Percentiles rank a stretch among this genome's conserved stretches.
These are phyloP conservation scores for Rhodosporidiobolus odoratus DNA, from an alignment of 768 basidiomycete species.

Conservation along the genomic window DNA sequence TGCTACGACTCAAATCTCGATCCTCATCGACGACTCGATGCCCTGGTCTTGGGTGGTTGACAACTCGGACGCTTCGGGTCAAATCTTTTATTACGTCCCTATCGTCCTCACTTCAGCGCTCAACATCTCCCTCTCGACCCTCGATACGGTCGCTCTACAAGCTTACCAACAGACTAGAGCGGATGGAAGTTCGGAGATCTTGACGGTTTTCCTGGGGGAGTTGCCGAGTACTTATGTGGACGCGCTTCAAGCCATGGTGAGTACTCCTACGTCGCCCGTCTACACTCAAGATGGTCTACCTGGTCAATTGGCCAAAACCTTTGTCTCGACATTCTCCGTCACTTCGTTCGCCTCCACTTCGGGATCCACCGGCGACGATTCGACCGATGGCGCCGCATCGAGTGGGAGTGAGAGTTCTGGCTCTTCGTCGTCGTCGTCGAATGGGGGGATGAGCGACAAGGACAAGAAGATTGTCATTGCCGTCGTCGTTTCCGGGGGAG, in stretches of 20 bases:
- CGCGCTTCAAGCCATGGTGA: slow-evolving; percentile 52
- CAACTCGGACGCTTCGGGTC: slow-evolving; percentile 58
- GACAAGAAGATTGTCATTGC: slow-evolving; percentile 42
- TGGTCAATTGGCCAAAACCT: slow-evolving; percentile 34
- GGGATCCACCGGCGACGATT: not conserved
- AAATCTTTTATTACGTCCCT: slow-evolving; percentile 73
- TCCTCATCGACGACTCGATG: slow-evolving; percentile 59
- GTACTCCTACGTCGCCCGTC: slow-evolving; percentile 34
- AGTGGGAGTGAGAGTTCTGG: too few species aligned
- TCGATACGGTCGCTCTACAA: slow-evolving; percentile 59
- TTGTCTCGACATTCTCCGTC: slow-evolving; percentile 28
- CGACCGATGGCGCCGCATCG: not conserved
- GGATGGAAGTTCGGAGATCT: slow-evolving; percentile 53
- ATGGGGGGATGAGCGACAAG: slow-evolving; percentile 21
- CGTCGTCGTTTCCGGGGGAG: slow-evolving; percentile 39
- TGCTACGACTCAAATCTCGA: slow-evolving; percentile 54
- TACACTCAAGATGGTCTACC: slow-evolving; percentile 34
- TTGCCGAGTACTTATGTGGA: slow-evolving; percentile 59
- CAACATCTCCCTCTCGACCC: slow-evolving; percentile 46
- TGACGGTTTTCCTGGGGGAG: slow-evolving; percentile 67
- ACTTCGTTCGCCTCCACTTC: slow-evolving; percentile 23
- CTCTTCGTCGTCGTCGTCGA: not conserved
- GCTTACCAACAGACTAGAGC: slow-evolving; percentile 60
- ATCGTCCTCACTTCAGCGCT: slow-evolving; percentile 53
- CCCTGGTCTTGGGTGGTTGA: slow-evolving; percentile 66